Conservation (phyloP, 2,329 filamentous ascomycete species). For the Microsporum audouinii region DNA sequence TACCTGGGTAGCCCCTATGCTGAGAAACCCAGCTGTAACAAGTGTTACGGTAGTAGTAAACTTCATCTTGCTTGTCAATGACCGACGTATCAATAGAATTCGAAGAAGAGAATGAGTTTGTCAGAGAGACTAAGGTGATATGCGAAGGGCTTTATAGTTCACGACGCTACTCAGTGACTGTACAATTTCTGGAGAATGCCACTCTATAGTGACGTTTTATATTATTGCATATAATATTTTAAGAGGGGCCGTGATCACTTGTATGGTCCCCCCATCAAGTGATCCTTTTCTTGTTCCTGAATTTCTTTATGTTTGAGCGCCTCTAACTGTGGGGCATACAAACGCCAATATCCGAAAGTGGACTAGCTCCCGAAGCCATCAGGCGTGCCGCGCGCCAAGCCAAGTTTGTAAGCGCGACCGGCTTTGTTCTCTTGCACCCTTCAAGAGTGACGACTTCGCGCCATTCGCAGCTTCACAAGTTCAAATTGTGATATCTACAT, state of each 20-base stretch:
- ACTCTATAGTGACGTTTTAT: not conserved
- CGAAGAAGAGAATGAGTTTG: not conserved
- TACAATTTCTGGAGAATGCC: not conserved
- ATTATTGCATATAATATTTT: not conserved
- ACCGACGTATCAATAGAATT: not conserved
- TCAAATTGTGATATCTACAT: not conserved
- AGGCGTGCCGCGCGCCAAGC: not conserved
- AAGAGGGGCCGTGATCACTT: not conserved
- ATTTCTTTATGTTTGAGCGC: not conserved
- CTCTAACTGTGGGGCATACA: not conserved
- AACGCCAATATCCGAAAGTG: not conserved
- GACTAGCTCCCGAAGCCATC: not conserved
- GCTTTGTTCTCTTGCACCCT: not conserved
- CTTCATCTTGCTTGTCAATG: not conserved
- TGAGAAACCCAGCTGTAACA: not conserved
- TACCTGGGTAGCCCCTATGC: not conserved
- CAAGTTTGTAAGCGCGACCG: not conserved
- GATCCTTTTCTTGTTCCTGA: not conserved
- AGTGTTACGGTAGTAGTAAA: not conserved
- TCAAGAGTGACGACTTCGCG: not conserved
- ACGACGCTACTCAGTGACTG: not conserved
- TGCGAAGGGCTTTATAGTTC: too few species aligned
- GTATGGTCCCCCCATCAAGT: not conserved
- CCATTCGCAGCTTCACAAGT: not conserved
- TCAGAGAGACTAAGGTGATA: not conserved